phyloP scores from a whole-genome alignment of 164 flowering plant species.

The Chloranthus sessilifolius region DNA sequence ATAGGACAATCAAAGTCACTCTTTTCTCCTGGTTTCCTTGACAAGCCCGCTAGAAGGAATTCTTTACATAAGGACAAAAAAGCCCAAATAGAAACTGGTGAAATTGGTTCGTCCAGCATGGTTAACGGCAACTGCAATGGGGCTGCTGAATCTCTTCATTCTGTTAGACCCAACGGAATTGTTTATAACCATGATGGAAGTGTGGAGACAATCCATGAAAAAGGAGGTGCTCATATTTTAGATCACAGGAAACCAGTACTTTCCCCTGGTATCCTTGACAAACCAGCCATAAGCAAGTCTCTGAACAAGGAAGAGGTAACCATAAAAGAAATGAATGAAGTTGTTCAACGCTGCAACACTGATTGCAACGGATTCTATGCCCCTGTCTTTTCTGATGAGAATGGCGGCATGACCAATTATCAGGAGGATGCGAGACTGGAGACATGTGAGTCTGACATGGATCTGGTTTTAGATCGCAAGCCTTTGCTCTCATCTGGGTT shows the following conservation, averaged over 20 bases:
- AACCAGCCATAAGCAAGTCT: background rate
- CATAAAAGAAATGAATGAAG: slow-evolving; percentile 1
- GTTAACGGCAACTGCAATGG: slow-evolving; percentile 16
- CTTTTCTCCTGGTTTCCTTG: slow-evolving; percentile 32
- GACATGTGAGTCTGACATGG: too few relatives aligned
- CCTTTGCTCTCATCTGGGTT: slow-evolving; percentile 1
- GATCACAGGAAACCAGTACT: background rate
- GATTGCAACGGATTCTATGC: slow-evolving; percentile 3
- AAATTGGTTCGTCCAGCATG: slow-evolving; percentile 8
- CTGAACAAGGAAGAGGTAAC: background rate
- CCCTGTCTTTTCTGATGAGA: background rate
- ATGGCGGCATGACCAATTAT: background rate
- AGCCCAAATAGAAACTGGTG: slow-evolving; percentile 8
- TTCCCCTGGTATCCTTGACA: slow-evolving; percentile 1
- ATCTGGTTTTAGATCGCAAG: too few relatives aligned
- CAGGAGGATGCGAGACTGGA: too few relatives aligned
- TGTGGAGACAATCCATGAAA: slow-evolving; percentile 1
- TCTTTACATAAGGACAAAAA: slow-evolving; percentile 11
- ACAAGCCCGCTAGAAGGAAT: slow-evolving; percentile 14
- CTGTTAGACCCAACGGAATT: background rate
- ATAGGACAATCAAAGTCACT: slow-evolving; percentile 24
- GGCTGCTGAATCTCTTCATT: background rate
- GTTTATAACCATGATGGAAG: slow-evolving; percentile 3
- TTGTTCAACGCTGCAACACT: background rate
- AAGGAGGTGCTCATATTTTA: background rate